Percentiles rank a stretch among this genome's conserved stretches.
phyloP scores from a whole-genome alignment of 2,329 filamentous ascomycete species.

The Claviceps maximensis region DNA sequence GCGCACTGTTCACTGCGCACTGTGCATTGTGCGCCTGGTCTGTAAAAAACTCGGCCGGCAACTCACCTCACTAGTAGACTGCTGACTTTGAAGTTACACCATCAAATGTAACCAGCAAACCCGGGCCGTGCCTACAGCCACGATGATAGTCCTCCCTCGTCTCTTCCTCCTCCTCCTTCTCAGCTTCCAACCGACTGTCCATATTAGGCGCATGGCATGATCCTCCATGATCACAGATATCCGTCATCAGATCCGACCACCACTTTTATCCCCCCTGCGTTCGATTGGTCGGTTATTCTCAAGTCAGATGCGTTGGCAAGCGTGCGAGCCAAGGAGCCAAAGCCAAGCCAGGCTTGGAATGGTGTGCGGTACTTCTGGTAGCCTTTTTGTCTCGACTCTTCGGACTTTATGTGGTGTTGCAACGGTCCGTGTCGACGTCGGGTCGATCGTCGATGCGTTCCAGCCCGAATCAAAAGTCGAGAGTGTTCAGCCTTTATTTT shows the following conservation, averaged over 20 bases:
- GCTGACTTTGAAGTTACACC: neutral
- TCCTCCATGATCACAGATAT: neutral
- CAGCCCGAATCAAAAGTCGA: neutral
- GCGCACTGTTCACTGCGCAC: neutral
- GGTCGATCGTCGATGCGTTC: neutral
- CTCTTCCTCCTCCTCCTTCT: neutral
- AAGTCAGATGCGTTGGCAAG: neutral
- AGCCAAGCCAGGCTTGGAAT: neutral
- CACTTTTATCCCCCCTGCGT: neutral
- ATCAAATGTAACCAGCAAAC: neutral
- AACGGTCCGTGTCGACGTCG: neutral
- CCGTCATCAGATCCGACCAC: neutral
- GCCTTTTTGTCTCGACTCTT: neutral
- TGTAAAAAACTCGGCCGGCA: neutral
- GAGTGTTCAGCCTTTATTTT: no score
- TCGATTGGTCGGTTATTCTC: neutral
- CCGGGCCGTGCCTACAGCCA: neutral
- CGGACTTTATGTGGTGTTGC: neutral
- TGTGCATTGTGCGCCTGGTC: neutral
- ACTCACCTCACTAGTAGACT: no score
- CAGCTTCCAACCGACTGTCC: neutral
- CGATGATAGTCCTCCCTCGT: neutral
- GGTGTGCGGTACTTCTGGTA: neutral
- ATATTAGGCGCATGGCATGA: neutral
- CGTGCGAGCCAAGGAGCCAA: neutral